Conservation (phyloP, 148 eudicot species). For the Amaranthus palmeri region DNA sequence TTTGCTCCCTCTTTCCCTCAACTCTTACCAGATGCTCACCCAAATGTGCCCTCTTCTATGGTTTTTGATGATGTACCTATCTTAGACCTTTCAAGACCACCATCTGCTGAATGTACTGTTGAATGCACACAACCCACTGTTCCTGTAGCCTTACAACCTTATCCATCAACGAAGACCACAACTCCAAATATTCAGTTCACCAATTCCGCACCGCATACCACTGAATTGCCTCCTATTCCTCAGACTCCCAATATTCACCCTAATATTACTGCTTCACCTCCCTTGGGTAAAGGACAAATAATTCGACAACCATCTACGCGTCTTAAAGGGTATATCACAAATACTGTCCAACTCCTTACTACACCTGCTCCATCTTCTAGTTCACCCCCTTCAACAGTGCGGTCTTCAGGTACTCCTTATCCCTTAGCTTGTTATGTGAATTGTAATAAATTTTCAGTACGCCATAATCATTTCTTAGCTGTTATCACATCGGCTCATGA, state of each 20-base stretch:
- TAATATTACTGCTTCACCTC: background rate
- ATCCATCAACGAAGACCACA: too few species aligned
- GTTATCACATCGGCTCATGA: background rate
- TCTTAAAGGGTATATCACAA: background rate
- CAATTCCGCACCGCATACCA: too few species aligned
- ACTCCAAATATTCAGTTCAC: too few species aligned
- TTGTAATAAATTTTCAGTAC: background rate
- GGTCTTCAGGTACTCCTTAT: background rate
- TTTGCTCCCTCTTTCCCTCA: background rate
- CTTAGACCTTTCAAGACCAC: too few species aligned
- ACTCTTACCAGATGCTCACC: too few species aligned
- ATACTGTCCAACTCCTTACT: background rate
- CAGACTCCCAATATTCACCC: too few species aligned
- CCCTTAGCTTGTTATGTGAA: conserved; percentile 7
- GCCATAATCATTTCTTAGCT: background rate
- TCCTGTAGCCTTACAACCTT: too few species aligned
- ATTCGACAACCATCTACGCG: background rate
- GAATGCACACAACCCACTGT: too few species aligned
- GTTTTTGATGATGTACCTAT: too few species aligned
- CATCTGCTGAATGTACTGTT: too few species aligned
- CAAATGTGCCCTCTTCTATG: too few species aligned
- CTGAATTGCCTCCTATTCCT: too few species aligned
- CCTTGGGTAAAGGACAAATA: background rate
- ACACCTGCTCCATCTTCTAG: background rate
- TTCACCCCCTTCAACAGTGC: background rate